phyloP scores from a whole-genome alignment of 2,329 filamentous ascomycete species.

The Talaromyces sp. region DNA sequence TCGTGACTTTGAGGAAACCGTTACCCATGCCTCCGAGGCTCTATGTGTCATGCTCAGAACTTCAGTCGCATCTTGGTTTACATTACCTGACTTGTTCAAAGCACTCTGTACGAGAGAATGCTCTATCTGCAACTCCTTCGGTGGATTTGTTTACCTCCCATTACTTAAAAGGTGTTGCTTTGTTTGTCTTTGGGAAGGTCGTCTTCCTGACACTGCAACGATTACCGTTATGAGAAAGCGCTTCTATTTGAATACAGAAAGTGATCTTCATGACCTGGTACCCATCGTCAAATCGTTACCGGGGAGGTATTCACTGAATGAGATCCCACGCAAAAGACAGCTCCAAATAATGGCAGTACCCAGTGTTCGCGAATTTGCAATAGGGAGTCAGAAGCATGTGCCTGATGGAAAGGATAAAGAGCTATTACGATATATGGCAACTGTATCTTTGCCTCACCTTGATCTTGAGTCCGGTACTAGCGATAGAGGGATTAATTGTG shows the following conservation, averaged over 20 bases:
- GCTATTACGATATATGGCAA: not conserved
- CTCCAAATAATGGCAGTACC: not conserved
- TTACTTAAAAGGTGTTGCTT: not conserved
- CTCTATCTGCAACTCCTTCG: not conserved
- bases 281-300: not conserved
- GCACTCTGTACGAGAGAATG: slow-evolving; percentile 9
- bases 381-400: too few species aligned
- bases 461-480: not conserved
- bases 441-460: not conserved
- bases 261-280: not conserved
- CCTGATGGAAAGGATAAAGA: too few species aligned
- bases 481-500: not conserved
- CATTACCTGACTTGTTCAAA: slow-evolving; percentile 6
- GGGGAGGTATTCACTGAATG: not conserved
- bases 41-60: slow-evolving; percentile 4
- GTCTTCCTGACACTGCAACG: not conserved
- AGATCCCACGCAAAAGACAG: not conserved
- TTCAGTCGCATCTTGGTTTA: slow-evolving; percentile 6
- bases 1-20: not conserved
- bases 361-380: too few species aligned
- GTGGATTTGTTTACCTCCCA: not conserved
- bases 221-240: not conserved
- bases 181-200: not conserved
- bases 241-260: not conserved
- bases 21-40: slow-evolving; percentile 1